Evolutionary conservation across 1,284 basidiomycete species (phyloP).

Genomic region (Inonotus obliquus): DNA sequence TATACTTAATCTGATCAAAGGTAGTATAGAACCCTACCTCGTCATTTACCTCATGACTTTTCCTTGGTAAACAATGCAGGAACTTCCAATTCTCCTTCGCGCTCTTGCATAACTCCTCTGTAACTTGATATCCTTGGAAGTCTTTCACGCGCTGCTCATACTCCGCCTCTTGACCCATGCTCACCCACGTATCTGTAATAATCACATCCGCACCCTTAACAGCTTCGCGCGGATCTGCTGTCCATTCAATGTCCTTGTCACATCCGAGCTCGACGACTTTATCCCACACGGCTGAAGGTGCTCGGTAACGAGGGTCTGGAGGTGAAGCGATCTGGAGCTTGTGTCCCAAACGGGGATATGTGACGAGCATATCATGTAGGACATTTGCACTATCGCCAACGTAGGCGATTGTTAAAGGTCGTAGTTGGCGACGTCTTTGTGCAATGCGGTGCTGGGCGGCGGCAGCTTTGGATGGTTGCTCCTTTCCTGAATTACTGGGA

Average conservation of each 20-base stretch:
- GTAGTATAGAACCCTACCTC: slow-evolving; percentile 56
- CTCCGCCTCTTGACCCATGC: slow-evolving; percentile 97
- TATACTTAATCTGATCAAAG: background rate
- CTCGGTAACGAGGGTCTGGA: slow-evolving; percentile 53
- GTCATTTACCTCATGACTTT: slow-evolving; percentile 91
- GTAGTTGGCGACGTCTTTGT: slow-evolving; percentile 33
- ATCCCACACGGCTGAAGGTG: slow-evolving; percentile 79
- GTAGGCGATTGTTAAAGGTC: slow-evolving; percentile 82
- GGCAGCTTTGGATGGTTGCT: background rate
- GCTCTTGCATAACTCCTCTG: slow-evolving; percentile 73
- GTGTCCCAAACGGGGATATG: slow-evolving; percentile 90
- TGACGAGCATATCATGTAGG: slow-evolving; percentile 95
- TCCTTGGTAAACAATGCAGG: slow-evolving; percentile 93
- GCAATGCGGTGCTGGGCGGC: slow-evolving; percentile 16
- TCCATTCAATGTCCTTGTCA: slow-evolving; percentile 72
- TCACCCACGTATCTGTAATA: slow-evolving; percentile 97
- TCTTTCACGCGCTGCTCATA: slow-evolving; percentile 85
- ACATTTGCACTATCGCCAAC: slow-evolving; percentile 97
- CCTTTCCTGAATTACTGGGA: background rate
- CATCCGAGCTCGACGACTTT: slow-evolving; percentile 67
- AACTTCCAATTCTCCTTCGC: slow-evolving; percentile 90
- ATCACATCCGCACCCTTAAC: slow-evolving; percentile 89
- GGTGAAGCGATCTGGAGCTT: slow-evolving; percentile 82
- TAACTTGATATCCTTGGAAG: slow-evolving; percentile 93
- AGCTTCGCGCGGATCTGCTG: slow-evolving; percentile 78